Conservation (phyloP, 1,139 yeast genomes). For the Suhomyces maxii region DNA sequence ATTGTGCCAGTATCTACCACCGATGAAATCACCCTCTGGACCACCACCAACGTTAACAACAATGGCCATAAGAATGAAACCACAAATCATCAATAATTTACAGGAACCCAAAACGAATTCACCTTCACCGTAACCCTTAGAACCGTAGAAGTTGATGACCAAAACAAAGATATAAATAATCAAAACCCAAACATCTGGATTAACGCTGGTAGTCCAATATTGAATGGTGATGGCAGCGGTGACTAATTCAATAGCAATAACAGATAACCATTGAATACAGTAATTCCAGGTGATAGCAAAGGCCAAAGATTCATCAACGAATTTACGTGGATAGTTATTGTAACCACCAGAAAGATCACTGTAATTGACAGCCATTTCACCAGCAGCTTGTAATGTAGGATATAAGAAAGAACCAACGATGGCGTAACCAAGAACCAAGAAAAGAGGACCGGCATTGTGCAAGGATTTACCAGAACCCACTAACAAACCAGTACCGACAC, state of each 20-base stretch:
- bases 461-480: constrained; percentile 39
- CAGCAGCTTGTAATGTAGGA: constrained; percentile 44
- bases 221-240: constrained; percentile 39
- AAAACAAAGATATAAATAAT: constrained; percentile 27
- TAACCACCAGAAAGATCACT: constrained; percentile 42
- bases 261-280: constrained; percentile 44
- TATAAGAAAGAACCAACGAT: constrained; percentile 41
- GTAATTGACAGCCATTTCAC: constrained; percentile 44
- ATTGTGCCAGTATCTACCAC: constrained; percentile 33
- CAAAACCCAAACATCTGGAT: constrained; percentile 32
- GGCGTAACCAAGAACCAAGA: constrained; percentile 36
- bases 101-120: constrained; percentile 30
- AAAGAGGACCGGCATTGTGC: constrained; percentile 37
- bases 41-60: constrained; percentile 32
- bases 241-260: constrained; percentile 42
- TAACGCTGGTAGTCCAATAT: constrained; percentile 29
- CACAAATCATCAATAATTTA: constrained; percentile 23
- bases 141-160: constrained; percentile 28
- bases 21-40: constrained; percentile 24
- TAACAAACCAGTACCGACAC: constrained; percentile 44
- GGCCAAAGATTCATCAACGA: constrained; percentile 38
- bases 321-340: constrained; percentile 40
- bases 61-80: constrained; percentile 33
- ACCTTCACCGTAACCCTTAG: constrained; percentile 36
- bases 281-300: constrained; percentile 46